Base-by-base conservation (phyloP, 495 filamentous ascomycete genomes). In the Xylaria curta region DNA sequence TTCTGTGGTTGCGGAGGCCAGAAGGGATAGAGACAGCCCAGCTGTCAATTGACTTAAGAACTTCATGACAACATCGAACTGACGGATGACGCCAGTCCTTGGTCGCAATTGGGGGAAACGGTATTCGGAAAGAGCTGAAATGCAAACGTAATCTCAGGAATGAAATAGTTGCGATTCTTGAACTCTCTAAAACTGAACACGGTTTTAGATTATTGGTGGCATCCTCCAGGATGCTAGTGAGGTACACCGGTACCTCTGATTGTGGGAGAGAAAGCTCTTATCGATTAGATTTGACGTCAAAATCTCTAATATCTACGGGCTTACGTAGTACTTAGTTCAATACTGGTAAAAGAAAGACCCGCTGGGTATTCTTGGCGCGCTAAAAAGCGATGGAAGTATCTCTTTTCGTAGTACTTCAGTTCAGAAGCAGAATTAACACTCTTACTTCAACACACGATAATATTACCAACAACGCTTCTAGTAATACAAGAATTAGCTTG, bases 31-130 rank as follows among this genome's bases (percentile, higher is more conserved):
- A 28, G 76, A 78, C 77, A 79, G 77, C 70, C 73, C n/a, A 72
- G 75, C 77, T 73, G 77, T 76, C 77, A 79, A 75, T 79, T 75
- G 75, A 51, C 68, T 70, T 40, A 62, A 21, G 51, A 73, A 59
- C 56, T 61, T 67, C 77, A 79, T 79, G 58, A 68, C 70, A 63
- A 73, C 77, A 78, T 77, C 68, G 75, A 76, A 73, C 2, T 15
- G 54, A 42, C 42, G n/a, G 10, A 42, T 42, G 40, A 9, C 51
- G 54, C 42, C 33, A 31, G 13, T 53, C 26, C 42, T 40, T 12
- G 68, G 19, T 21, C 42, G 31, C 28, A 58, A 51, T 47, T 17
- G 10, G 31, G 24, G 53, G 12, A 56, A 53, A 53, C 26, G 19
- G 13, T 26, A 53, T 13, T 9, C 10, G n/a, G 58, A 61, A 61